Evolutionary conservation across 257 asterid genomes (phyloP).

Genomic region (Misopates orontium): DNA sequence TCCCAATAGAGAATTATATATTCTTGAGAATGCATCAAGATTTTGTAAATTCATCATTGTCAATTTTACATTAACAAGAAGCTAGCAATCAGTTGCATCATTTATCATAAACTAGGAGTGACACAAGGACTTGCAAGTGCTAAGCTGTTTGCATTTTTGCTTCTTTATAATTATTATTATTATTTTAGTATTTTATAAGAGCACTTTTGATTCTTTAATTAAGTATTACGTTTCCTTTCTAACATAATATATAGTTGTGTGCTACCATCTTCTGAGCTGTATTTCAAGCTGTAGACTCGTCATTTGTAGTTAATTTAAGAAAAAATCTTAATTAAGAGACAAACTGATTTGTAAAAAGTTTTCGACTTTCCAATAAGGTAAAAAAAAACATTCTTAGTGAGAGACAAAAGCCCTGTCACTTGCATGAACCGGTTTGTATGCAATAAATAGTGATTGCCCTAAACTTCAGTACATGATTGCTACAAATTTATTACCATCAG

Average conservation of each 20-base stretch:
- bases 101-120: too few relatives aligned
- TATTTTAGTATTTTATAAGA: too few relatives aligned
- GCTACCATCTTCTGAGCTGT: not conserved
- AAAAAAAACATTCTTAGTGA: not conserved
- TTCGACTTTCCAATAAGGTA: not conserved
- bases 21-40: too few relatives aligned
- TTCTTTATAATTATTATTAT: too few relatives aligned
- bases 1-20: too few relatives aligned
- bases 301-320: too few relatives aligned
- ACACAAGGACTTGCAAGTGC: too few relatives aligned
- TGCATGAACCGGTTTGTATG: not conserved
- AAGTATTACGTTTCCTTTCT: not conserved
- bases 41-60: too few relatives aligned
- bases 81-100: too few relatives aligned
- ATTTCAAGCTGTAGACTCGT: not conserved
- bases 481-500: slow-evolving; percentile 20
- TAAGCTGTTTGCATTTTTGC: too few relatives aligned
- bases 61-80: too few relatives aligned
- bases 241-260: not conserved
- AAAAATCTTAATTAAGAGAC: not conserved
- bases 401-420: not conserved
- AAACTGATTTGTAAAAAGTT: not conserved
- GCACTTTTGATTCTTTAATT: too few relatives aligned
- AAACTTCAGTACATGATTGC: slow-evolving; percentile 18
- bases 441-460: slow-evolving; percentile 26